Conservation (phyloP, 2,329 filamentous ascomycete species). For the Fusarium xylarioides region DNA sequence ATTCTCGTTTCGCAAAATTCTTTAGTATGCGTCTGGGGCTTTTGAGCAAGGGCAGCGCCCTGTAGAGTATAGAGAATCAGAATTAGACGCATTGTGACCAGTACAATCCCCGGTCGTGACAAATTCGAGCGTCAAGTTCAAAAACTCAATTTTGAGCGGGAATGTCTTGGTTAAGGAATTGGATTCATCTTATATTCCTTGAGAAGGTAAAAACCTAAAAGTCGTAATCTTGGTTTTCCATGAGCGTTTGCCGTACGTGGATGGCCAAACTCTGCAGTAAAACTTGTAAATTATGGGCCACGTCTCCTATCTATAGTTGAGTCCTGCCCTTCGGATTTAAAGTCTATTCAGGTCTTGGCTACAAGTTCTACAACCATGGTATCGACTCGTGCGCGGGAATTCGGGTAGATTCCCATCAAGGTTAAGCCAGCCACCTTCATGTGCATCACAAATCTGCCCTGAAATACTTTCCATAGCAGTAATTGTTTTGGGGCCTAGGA, state of each 20-base stretch:
- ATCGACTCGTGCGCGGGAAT: neutral
- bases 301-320: neutral
- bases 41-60: neutral
- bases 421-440: neutral
- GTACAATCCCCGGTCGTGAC: neutral
- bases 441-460: neutral
- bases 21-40: neutral
- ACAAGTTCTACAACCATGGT: too few species aligned
- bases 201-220: neutral
- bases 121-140: too few species aligned
- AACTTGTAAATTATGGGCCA: fast-evolving
- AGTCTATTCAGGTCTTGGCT: too few species aligned
- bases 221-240: neutral
- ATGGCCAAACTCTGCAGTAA: too few species aligned
- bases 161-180: neutral
- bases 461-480: fast-evolving
- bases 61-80: neutral
- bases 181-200: neutral
- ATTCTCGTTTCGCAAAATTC: neutral
- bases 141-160: neutral
- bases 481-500: neutral
- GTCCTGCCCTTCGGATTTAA: neutral
- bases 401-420: neutral
- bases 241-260: too few species aligned
- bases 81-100: neutral